Evolutionary conservation across 495 filamentous ascomycete species (phyloP).

Genomic region (Apiosordaria backusii): DNA sequence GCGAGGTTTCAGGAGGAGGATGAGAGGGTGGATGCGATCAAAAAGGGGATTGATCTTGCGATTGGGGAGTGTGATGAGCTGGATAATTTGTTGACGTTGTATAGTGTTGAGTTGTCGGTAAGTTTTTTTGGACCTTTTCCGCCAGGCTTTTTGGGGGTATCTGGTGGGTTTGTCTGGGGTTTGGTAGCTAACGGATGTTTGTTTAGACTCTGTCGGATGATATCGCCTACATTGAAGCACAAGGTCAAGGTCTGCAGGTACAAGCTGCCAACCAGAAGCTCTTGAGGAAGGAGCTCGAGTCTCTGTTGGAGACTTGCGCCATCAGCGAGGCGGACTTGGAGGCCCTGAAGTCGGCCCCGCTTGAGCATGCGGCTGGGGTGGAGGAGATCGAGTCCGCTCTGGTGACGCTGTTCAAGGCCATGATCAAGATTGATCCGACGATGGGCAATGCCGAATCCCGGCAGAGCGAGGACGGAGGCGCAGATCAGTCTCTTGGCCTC

Average conservation of each 20-base stretch:
- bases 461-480: constrained; percentile 45
- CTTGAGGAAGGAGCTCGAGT: constrained; percentile 80
- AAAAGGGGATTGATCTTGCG: constrained; percentile 76
- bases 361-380: constrained; percentile 67
- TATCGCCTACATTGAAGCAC: constrained; percentile 93
- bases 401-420: constrained; percentile 85
- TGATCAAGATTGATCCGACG: constrained; percentile 86
- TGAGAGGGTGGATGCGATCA: constrained; percentile 77
- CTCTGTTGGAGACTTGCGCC: constrained; percentile 78
- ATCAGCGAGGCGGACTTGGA: constrained; percentile 73
- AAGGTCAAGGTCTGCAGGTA: constrained; percentile 92
- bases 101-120: constrained; percentile 90
- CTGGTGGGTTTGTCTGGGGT: constrained; percentile 20
- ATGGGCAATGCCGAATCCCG: constrained; percentile 55
- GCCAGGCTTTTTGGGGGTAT: not conserved
- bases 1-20: constrained; percentile 85
- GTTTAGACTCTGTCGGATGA: constrained; percentile 85
- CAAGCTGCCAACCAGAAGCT: constrained; percentile 97
- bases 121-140: constrained; percentile 37
- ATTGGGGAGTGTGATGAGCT: constrained; percentile 94
- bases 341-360: constrained; percentile 66
- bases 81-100: constrained; percentile 87
- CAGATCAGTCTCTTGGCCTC: constrained; percentile 53
- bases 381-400: constrained; percentile 72
- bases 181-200: constrained; percentile 38